Base-by-base conservation (phyloP, 768 basidiomycete genomes). In the Auricularia sp. region DNA sequence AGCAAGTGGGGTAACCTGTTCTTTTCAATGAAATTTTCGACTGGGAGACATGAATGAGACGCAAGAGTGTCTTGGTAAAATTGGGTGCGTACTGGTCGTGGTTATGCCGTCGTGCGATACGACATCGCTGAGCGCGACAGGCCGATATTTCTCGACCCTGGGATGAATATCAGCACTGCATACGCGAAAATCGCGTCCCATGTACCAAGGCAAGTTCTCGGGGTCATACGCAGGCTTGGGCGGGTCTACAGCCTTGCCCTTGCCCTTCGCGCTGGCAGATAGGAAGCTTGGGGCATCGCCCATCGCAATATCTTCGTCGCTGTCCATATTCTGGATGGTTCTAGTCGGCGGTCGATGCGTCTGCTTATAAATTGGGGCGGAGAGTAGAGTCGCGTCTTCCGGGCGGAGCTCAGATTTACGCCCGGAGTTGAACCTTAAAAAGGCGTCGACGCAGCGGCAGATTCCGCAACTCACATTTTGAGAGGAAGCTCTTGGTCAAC, bases 81-180 rank as follows among this genome's bases (percentile, higher is more conserved):
- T 18, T 21, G 47, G 21, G 47, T 21, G 77, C 88, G 70, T 66
- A 98, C 97, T 98, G 7, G 97, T 99, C 58, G 79, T 84, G 1
- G 89, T 98, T 68, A 98, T 98, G 72, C 97, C 93, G 68, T 90
- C 87, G 72, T 99, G 97, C 0, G 96, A 96, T 7, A 99, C 97
- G 23, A 99, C 93, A 70, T 98, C 97, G 70, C 89, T 87, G 64
- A 99, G 77, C 2, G 89, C 88, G 8, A 87, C 88, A 12, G 97
- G 97, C 63, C 97, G 79, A 77, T 98, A 98, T 76, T 98, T 98
- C 75, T 99, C 96, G 43, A 98, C 97, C 96, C 96, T 96, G 67
- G 56, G 54, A 61, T 63, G 21, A 54, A 16, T 44, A 21, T 56
- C 21, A 56, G 54, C n/a, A 56, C 54, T 16, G 54, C 58, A 61